Percentiles rank a stretch among this genome's conserved stretches.
Conservation (phyloP, 1,139 yeast genomes). For the Blastobotrys elegans region DNA sequence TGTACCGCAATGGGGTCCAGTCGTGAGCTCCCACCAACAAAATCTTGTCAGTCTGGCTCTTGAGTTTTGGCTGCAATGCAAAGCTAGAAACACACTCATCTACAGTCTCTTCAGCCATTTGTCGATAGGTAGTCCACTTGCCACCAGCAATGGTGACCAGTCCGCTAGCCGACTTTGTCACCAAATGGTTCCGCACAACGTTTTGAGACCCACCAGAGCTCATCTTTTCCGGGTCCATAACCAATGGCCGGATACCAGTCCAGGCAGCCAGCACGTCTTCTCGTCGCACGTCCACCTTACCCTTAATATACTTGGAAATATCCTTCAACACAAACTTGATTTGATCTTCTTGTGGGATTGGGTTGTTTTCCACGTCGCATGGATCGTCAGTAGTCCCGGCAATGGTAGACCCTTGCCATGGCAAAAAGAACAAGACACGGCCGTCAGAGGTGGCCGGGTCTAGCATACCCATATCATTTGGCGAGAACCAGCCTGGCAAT, state of each 20-base stretch:
- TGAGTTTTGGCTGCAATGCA: constrained; percentile 38
- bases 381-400: constrained; percentile 95
- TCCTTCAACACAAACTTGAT: constrained; percentile 84
- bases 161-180: constrained; percentile 66
- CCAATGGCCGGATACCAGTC: constrained; percentile 96
- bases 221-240: constrained; percentile 70
- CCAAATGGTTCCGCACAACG: constrained; percentile 83
- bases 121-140: constrained; percentile 97
- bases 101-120: constrained; percentile 95
- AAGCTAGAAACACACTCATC: constrained; percentile 60
- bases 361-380: constrained; percentile 57
- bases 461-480: constrained; percentile 78
- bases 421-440: constrained; percentile 93
- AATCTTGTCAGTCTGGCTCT: constrained; percentile 52
- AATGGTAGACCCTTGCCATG: constrained; percentile 96
- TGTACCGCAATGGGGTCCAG: constrained; percentile 62
- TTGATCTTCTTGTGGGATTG: constrained; percentile 84
- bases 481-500: constrained; percentile 89
- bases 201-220: constrained; percentile 60
- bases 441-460: constrained; percentile 95
- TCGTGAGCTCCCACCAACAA: constrained; percentile 71
- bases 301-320: constrained; percentile 72
- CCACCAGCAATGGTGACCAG: constrained; percentile 92
- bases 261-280: constrained; percentile 92
- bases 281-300: constrained; percentile 78